Evolutionary conservation across 768 basidiomycete genomes (phyloP).

Genomic region (Boletus tylopilopsis): DNA sequence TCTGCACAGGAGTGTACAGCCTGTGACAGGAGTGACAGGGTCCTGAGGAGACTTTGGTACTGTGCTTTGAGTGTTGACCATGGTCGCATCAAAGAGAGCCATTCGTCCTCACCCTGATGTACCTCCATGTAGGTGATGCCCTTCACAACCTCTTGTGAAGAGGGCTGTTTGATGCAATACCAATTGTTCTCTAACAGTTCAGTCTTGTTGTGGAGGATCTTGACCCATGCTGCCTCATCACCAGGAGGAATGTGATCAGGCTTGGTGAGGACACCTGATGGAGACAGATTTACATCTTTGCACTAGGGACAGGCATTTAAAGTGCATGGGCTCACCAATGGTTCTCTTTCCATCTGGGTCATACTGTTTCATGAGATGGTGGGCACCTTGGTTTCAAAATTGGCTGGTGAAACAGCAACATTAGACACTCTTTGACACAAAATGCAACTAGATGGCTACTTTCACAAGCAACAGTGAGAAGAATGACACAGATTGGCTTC

Average conservation of each 20-base stretch:
- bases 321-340: conserved; percentile 46
- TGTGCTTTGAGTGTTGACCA: conserved; percentile 53
- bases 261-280: conserved; percentile 50
- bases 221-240: conserved; percentile 45
- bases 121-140: conserved; percentile 55
- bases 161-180: conserved; percentile 41
- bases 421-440: too few species aligned
- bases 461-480: conserved; percentile 55
- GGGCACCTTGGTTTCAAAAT: conserved; percentile 77
- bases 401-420: conserved; percentile 54
- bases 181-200: conserved; percentile 27
- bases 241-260: conserved; percentile 50
- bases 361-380: conserved; percentile 54
- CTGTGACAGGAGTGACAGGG: too few species aligned
- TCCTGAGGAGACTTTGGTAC: conserved; percentile 53
- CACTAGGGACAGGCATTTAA: conserved; percentile 40
- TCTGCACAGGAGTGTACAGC: too few species aligned
- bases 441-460: conserved; percentile 13
- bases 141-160: conserved; percentile 19
- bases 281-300: neutral
- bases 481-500: conserved; percentile 64
- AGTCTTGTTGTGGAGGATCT: conserved; percentile 51
- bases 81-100: conserved; percentile 48
- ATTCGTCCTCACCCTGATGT: conserved; percentile 50
- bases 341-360: conserved; percentile 66